These are phyloP conservation scores for Ogataea degrootiae DNA, from an alignment of 805 yeast genomes.

Conservation along the genomic window DNA sequence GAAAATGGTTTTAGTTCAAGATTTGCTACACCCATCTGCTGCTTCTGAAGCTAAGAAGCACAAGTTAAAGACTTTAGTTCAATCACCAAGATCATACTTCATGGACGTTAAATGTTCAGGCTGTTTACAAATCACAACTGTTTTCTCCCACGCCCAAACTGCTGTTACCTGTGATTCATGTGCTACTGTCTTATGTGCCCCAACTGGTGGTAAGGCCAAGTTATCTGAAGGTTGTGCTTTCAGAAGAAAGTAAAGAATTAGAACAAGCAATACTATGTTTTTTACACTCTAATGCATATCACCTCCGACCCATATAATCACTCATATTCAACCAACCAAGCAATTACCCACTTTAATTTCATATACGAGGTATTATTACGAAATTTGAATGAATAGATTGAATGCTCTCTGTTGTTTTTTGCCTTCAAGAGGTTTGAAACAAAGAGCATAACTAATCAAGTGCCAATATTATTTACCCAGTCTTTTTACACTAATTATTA, in stretches of 20 bases:
- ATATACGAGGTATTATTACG: no score
- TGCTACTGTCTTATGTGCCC: conserved; percentile 96
- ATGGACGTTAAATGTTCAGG: conserved; percentile 99
- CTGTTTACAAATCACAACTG: conserved; percentile 98
- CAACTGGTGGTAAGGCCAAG: conserved; percentile 99
- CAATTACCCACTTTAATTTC: no score
- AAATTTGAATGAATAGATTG: no score
- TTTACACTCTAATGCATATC: no score
- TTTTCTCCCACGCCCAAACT: conserved; percentile 99
- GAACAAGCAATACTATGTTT: no score
- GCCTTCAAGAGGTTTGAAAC: no score
- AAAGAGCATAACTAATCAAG: no score
- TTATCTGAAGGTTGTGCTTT: conserved; percentile 99
- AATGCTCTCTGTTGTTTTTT: no score
- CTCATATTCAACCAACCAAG: no score
- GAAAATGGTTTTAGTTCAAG: conserved; percentile 89
- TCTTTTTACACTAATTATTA: no score
- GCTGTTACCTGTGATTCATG: conserved; percentile 99
- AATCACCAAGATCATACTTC: conserved; percentile 97
- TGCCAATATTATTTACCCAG: no score
- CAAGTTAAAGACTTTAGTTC: conserved; percentile 96
- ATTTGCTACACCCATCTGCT: conserved; percentile 96
- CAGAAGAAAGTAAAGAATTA: conserved; percentile 82
- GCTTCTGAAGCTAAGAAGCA: conserved; percentile 95
- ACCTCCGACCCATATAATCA: no score